Evolutionary conservation across 2,329 filamentous ascomycete genomes (phyloP), one percentile per base, ranked within the genome.

Genomic region (Plectosphaerella sp.): DNA sequence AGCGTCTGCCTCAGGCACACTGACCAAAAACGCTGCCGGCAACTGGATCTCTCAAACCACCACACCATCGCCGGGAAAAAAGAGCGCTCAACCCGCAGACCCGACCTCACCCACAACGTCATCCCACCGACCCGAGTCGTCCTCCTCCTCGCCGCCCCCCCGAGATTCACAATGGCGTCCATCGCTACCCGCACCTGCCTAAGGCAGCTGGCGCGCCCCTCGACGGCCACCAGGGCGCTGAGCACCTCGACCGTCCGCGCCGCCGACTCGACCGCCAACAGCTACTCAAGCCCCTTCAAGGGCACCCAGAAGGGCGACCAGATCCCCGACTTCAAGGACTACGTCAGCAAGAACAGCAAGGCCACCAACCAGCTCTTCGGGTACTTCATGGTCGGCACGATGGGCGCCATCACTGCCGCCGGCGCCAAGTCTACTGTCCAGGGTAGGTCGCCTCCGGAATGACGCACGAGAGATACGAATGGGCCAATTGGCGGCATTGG

Each of bases 371-470:
- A 92, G 79, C 78, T 96, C 62, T 94, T 96, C 73, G 86, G 87
- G 66, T 99, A 99, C 83, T 97, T 99, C 77, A 96, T 97, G 90
- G 94, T 96, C 61, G 94, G 94, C 65, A 87, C 90, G 52, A 88
- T 99, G 82, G 94, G 94, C 69, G 88, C 94, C 67, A 81, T 97
- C 70, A 86, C 88, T 59, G 93, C 93, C 54, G 88, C 94, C 61
- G 93, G 93, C 68, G 94, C 93, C 70, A 99, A 99, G 87, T 91
- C 89, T 65, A 97, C 94, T 60, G 91, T 99, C 62, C 91, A 97
- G 82, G 93, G 94, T 99, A 84, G 70, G 88, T 79, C 47, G 41
- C 22, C 41, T 20, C 16, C 6, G 18, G 41, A 33, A 18, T 25
- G 24, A 42, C 24, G 43, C 37, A 4, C 28, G 41, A 20, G 18